phyloP scores from a whole-genome alignment of 2,329 filamentous ascomycete genomes.

The Beauveria varroae region DNA sequence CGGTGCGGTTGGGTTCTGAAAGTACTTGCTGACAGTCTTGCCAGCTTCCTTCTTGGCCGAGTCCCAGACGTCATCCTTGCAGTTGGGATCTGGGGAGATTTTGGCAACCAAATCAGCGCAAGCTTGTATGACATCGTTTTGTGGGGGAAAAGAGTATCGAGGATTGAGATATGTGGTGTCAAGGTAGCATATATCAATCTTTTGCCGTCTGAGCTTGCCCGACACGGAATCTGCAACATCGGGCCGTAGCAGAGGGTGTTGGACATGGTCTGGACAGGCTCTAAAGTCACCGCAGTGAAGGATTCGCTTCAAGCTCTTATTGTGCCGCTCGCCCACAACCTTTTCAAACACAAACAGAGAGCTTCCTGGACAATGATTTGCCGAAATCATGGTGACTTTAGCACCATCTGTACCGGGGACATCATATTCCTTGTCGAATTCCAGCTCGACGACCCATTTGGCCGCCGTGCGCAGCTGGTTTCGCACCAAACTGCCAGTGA shows the following conservation, averaged over 20 bases:
- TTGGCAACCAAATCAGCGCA: conserved; percentile 84
- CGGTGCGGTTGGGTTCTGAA: conserved; percentile 26
- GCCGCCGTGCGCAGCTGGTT: conserved; percentile 80
- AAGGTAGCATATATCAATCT: conserved; percentile 90
- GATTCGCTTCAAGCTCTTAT: conserved; percentile 63
- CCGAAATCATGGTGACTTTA: conserved; percentile 86
- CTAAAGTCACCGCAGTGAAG: conserved; percentile 95
- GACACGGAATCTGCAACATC: conserved; percentile 62
- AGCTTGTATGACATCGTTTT: conserved; percentile 77
- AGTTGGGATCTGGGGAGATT: conserved; percentile 56
- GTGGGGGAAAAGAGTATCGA: conserved; percentile 87
- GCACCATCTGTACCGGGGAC: conserved; percentile 78
- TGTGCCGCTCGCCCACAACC: conserved; percentile 50
- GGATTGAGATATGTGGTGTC: conserved; percentile 97
- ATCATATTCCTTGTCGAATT: conserved; percentile 74
- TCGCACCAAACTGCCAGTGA: conserved; percentile 83
- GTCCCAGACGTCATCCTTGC: conserved; percentile 40
- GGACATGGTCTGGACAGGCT: conserved; percentile 76
- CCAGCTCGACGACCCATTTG: conserved; percentile 75
- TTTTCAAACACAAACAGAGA: conserved; percentile 93
- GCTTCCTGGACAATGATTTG: conserved; percentile 94
- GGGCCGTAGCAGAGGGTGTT: conserved; percentile 73
- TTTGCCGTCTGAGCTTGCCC: conserved; percentile 69
- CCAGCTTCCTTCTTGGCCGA: conserved; percentile 32
- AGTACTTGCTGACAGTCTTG: conserved; percentile 45